Evolutionary conservation across 2,329 filamentous ascomycete genomes (phyloP).

Genomic region (Penicillium sp.): DNA sequence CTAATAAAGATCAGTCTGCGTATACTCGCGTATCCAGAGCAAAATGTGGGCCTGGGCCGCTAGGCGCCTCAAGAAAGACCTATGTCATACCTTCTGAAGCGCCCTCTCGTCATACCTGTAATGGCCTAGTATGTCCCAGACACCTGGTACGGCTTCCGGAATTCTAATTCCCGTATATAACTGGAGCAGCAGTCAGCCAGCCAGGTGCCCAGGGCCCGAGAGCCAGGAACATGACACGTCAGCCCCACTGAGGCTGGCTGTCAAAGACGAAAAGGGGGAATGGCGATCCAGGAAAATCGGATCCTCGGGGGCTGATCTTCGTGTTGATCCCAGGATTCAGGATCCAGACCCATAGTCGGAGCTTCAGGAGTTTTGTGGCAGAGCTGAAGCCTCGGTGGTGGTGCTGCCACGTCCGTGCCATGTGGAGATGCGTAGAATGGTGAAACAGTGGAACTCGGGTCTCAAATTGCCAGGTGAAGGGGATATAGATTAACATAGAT

Average conservation of each 20-base stretch:
- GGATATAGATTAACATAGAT: neutral
- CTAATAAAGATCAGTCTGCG: too few relatives aligned
- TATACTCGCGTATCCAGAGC: too few relatives aligned
- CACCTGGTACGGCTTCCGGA: neutral
- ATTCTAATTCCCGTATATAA: too few relatives aligned
- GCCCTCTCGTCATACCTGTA: neutral
- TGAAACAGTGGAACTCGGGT: neutral
- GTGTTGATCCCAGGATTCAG: neutral
- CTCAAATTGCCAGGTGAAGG: neutral
- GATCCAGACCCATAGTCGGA: neutral
- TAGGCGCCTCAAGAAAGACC: neutral
- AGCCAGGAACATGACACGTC: neutral
- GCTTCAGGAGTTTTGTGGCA: neutral
- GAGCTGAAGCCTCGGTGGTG: neutral
- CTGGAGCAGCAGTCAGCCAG: too few relatives aligned
- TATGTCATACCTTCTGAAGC: neutral
- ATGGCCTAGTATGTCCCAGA: neutral
- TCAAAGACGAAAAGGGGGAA: conserved; percentile 8
- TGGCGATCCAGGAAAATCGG: neutral
- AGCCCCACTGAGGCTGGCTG: conserved; percentile 12
- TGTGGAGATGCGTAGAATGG: neutral
- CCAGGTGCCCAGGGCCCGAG: neutral
- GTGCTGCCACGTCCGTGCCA: neutral
- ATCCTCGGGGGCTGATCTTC: neutral
- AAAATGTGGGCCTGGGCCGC: too few relatives aligned